Base-by-base conservation (phyloP, 257 asterid species). In the Perilla frutescens region DNA sequence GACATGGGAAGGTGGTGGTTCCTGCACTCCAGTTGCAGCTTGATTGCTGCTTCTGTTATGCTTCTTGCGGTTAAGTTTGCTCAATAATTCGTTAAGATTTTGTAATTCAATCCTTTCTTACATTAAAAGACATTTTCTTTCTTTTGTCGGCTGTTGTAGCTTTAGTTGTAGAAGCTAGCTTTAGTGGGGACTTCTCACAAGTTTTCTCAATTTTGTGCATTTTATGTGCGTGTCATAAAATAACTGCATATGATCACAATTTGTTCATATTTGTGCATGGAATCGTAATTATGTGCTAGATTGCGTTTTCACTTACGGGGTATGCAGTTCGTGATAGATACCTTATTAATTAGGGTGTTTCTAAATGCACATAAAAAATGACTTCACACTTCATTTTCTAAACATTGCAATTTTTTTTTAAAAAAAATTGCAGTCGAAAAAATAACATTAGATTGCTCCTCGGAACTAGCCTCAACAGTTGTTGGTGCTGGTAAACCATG, bases 61-160 rank as follows among this genome's bases (percentile, higher is more conserved):
- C 70, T 44, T 15, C 55, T 64, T 64, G 56, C 7, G 41, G 40
- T 26, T 44, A 64, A 64, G 40, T 12, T 4, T 64, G 56, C 26
- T 64, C 70, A 45, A 64, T 64, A 64, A 64, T 64, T 44, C 41
- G 56, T 41, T 64, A 64, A 64, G 41, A 6, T 26, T 45, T 26
- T 43, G 29, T 15, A 0, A 44, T 4, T 43, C 50, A 63, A 63
- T 63, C 7, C 20, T 7, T 37, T 54, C 36, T 54, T 20, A 20
- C 7, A 54, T 7, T 20, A 7, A 20, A 7, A 32, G 26, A 5
- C 32, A 4, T 37, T 61, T 39, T 4, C 47, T 37, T 39, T 39
- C 47, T n/a, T 59, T 59, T 36, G 15, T 20, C 26, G 26, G 26
- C 26, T 20, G 26, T 20, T 20, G 26, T 20, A 20, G 26, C 26